Evolutionary conservation across 345 rosid genomes (phyloP), one percentile per base, ranked within the genome.

Genomic region (Tarenaya hassleriana): DNA sequence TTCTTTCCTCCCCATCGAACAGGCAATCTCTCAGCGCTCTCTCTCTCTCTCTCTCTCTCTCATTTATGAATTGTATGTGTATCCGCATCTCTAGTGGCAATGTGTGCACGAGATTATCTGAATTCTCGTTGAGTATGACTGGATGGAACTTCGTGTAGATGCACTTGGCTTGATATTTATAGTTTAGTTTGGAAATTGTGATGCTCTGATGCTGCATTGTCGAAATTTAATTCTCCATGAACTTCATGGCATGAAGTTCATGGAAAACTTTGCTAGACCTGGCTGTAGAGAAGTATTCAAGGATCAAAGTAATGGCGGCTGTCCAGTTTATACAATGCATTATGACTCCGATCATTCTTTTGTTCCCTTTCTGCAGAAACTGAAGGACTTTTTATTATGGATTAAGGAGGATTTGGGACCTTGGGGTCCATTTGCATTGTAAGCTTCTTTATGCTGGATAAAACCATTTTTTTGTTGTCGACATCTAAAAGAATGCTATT

Each of bases 351-450:
- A 47, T 52, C 33, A 41, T 43, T 44, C 10, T 10, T 52, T 0
- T 49, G 61, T 31, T 50, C 13, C n/a, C 21, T 14, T 11, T 59
- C 13, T 46, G 45, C 71, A 79, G 79, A 69, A 60, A 34, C 49
- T 76, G 77, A 69, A 71, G 69, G 51, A 58, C 37, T 71, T 79
- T 50, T 69, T 76, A 61, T 17, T 71, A 71, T 79, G 81, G 85
- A 64, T 79, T 44, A 69, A 73, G 66, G 70, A 69, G 63, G 81
- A 76, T 76, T 75, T 76, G 53, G 85, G 85, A 43, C 66, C 75
- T 45, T 71, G 73, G 67, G 79, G 85, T 51, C 85, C 81, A 9
- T 14, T 79, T 52, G 77, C 69, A 17, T 50, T 79, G 85, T 79
- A 71, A 79, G 79, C 55, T 47, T 17, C 14, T 38, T 47, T 57